Base-by-base conservation (phyloP, 441 rosid species). In the Mallotus repandus region DNA sequence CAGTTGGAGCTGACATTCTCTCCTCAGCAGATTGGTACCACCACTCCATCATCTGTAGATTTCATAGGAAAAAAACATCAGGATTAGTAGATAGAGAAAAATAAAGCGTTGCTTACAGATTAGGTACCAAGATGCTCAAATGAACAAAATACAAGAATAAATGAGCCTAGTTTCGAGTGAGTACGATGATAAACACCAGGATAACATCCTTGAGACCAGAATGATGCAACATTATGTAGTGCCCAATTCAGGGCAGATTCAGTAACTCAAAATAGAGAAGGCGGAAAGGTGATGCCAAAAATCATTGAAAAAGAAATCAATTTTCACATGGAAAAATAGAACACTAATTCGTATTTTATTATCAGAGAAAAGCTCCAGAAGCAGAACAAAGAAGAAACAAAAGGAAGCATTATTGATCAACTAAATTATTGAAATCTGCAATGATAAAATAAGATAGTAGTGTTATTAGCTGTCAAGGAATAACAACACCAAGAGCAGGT, bases 11-110 rank as follows among this genome's bases (percentile, higher is more conserved):
- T 65, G 97, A 89, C 90, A 96, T 93, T 89, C 97, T 91, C 80
- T 93, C 98, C 82, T 96, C 99, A 43, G 98, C 99, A 70, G 99
- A 96, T 79, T 96, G 98, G 78, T 93, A 96, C 99, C 99, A 96
- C 99, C 99, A 96, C 70, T 96, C 99, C 99, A 96, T 96, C 98
- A 96, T 96, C 99, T 96, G 72, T 21, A 45, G 38, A 29, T 70
- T 50, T 45, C 6, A 68, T 9, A 45, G 59, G 77, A 21, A 2
- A n/a, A 8, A 67, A 66, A 15, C 32, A 15, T 62, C 43, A 68
- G n/a, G 50, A 25, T 2, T 22, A 4, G 38, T 18, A 54, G 1
- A 18, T 35, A 35, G 11, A 19, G 18, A 62, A 18, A 52, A 67
- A 68, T 43, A n/a, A 7, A 46, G 46, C 18, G 2, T 43, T 52